Evolutionary conservation across 495 filamentous ascomycete species (phyloP).

Genomic region (Trichoderma orchidacearum): DNA sequence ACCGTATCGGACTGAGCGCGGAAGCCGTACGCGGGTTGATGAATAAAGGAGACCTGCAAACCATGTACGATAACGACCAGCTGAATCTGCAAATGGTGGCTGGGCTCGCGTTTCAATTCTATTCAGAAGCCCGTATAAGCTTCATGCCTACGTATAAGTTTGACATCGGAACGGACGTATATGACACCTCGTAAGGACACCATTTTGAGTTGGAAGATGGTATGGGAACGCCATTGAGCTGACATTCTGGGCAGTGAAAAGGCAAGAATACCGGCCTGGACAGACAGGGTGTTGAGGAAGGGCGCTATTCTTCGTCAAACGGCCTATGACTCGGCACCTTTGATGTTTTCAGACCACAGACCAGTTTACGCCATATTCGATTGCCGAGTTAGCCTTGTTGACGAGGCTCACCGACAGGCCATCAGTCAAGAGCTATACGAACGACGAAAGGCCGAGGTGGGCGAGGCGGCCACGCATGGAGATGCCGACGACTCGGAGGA

Average conservation of each 20-base stretch:
- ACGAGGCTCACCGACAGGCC: slow-evolving; percentile 56
- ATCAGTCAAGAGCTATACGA: slow-evolving; percentile 62
- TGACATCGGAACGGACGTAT: slow-evolving; percentile 72
- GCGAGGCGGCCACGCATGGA: slow-evolving; percentile 22
- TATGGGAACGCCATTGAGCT: neutral
- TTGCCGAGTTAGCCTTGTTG: slow-evolving; percentile 64
- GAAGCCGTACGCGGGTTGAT: slow-evolving; percentile 68
- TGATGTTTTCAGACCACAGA: slow-evolving; percentile 85
- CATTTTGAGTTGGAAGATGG: neutral
- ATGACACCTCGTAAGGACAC: slow-evolving; percentile 72
- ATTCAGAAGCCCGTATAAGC: slow-evolving; percentile 70
- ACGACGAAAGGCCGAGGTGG: slow-evolving; percentile 46
- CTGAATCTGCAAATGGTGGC: slow-evolving; percentile 94
- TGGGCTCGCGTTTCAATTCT: slow-evolving; percentile 77
- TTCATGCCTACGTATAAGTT: slow-evolving; percentile 96
- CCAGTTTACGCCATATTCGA: slow-evolving; percentile 84
- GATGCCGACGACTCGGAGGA: slow-evolving; percentile 48
- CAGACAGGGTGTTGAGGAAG: slow-evolving; percentile 80
- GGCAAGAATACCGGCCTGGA: slow-evolving; percentile 90
- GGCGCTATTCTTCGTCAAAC: slow-evolving; percentile 71
- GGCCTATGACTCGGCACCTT: slow-evolving; percentile 60
- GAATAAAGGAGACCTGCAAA: slow-evolving; percentile 53
- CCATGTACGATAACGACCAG: slow-evolving; percentile 89
- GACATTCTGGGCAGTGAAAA: slow-evolving; percentile 52
- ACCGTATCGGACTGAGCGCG: slow-evolving; percentile 77